phyloP scores from a whole-genome alignment of 805 yeast species.

The Yarrowia hollandica region DNA sequence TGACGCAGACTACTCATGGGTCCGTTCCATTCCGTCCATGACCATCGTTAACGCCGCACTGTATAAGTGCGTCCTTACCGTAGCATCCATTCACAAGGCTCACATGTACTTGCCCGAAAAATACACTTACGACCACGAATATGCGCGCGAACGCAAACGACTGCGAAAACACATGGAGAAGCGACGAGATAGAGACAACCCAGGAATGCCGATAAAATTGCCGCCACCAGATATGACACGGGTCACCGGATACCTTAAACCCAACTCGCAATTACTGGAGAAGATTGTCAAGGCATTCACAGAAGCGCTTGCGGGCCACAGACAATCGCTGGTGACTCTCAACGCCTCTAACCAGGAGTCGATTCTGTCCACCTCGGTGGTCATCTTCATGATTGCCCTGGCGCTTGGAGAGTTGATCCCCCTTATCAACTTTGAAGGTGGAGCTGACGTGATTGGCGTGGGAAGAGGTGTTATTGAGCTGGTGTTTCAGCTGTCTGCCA shows the following conservation, averaged over 20 bases:
- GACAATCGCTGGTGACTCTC: slow-evolving; percentile 16
- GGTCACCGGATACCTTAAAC: slow-evolving; percentile 20
- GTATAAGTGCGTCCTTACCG: slow-evolving; percentile 24
- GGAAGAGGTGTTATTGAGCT: slow-evolving; percentile 27
- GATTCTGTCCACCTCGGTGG: slow-evolving; percentile 14
- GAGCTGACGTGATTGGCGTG: slow-evolving; percentile 24
- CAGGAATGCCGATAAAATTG: slow-evolving; percentile 1
- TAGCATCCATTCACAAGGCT: slow-evolving; percentile 27
- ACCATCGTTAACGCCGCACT: slow-evolving; percentile 19
- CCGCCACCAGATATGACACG: slow-evolving; percentile 28
- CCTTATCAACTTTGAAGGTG: slow-evolving; percentile 20
- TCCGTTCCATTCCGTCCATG: slow-evolving; percentile 28
- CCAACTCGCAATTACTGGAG: slow-evolving; percentile 17
- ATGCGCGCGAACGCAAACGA: slow-evolving; percentile 13
- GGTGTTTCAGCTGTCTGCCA: slow-evolving; percentile 23
- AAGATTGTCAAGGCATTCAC: slow-evolving; percentile 23
- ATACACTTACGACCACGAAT: slow-evolving; percentile 26
- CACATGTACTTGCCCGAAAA: slow-evolving; percentile 25
- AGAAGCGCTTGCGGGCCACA: slow-evolving; percentile 11
- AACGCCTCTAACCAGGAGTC: slow-evolving; percentile 26
- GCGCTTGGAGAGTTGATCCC: slow-evolving; percentile 24
- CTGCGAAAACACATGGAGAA: slow-evolving; percentile 18
- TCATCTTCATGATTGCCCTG: slow-evolving; percentile 27
- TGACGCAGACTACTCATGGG: slow-evolving; percentile 27
- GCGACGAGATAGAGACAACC: slow-evolving; percentile 2